phyloP scores from a whole-genome alignment of 23 red algal species.

The Cyanidioschyzon merolae region DNA sequence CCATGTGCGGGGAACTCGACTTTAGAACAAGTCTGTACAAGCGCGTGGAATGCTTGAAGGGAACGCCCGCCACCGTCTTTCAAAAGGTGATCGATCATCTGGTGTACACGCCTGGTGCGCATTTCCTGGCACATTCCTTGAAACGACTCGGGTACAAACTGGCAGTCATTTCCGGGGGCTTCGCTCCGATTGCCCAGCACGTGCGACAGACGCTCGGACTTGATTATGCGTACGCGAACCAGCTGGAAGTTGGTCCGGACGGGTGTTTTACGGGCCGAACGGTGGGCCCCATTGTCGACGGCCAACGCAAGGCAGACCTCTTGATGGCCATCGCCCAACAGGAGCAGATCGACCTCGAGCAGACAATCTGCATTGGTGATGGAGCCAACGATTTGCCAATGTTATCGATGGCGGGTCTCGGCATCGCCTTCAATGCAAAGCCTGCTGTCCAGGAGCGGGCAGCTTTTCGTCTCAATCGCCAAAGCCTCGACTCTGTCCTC shows the following conservation, averaged over 20 bases:
- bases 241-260: conserved; percentile 62
- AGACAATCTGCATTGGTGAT: conserved; percentile 88
- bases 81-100: conserved; percentile 77
- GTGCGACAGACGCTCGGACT: conserved; percentile 60
- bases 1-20: conserved; percentile 81
- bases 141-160: conserved; percentile 86
- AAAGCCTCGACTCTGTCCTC: conserved; percentile 49
- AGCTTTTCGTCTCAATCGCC: conserved; percentile 82
- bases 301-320: conserved; percentile 88
- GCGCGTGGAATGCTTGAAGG: conserved; percentile 56
- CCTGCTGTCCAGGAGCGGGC: conserved; percentile 89
- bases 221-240: conserved; percentile 85
- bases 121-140: conserved; percentile 51
- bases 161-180: conserved; percentile 90
- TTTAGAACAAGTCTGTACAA: conserved; percentile 70
- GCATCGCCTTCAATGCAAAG: conserved; percentile 97
- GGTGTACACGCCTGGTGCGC: conserved; percentile 69
- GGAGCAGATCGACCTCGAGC: conserved; percentile 62
- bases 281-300: conserved; percentile 76
- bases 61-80: conserved; percentile 56
- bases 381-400: conserved; percentile 91
- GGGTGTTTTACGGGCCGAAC: conserved; percentile 79
- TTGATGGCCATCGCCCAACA: conserved; percentile 87
- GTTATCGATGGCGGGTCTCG: conserved; percentile 76
- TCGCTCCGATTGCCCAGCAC: conserved; percentile 64